A percentile compares a stretch with the other conserved stretches of the same genome.
Evolutionary conservation across 2,329 filamentous ascomycete species (phyloP).

Genomic region (Trichoderma hamatum): DNA sequence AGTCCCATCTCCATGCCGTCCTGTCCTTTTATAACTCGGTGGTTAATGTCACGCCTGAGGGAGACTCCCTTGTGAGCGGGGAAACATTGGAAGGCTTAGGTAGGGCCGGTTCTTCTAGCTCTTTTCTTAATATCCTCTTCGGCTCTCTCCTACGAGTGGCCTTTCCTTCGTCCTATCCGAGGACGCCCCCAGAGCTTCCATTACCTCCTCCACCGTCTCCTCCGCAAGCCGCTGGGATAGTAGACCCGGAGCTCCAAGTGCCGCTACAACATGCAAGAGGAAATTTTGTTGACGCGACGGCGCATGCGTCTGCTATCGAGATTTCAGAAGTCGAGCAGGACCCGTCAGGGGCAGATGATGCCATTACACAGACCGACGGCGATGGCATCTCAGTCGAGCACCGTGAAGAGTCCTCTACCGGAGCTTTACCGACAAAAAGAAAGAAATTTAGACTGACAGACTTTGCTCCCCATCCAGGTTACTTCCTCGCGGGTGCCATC

Average conservation of each 20-base stretch:
- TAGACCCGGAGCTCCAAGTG: slow-evolving; percentile 16
- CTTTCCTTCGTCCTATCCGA: slow-evolving; percentile 46
- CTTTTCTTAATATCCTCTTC: slow-evolving; percentile 71
- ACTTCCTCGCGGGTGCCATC: slow-evolving; percentile 93
- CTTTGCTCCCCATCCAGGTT: slow-evolving; percentile 87
- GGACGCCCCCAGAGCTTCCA: slow-evolving; percentile 22
- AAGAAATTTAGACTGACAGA: slow-evolving; percentile 62
- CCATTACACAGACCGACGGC: slow-evolving; percentile 35
- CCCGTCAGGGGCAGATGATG: slow-evolving; percentile 32
- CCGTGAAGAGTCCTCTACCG: slow-evolving; percentile 40
- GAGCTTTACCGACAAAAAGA: slow-evolving; percentile 39
- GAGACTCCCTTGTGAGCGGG: slow-evolving; percentile 89
- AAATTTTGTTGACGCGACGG: slow-evolving; percentile 28
- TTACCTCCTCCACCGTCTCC: slow-evolving; percentile 26
- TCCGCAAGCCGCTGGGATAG: slow-evolving; percentile 10
- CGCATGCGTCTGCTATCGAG: slow-evolving; percentile 32
- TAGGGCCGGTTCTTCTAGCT: slow-evolving; percentile 65
- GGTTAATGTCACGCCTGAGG: slow-evolving; percentile 87
- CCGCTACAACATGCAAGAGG: slow-evolving; percentile 26
- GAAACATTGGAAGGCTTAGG: slow-evolving; percentile 91
- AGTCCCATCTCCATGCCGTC: slow-evolving; percentile 76
- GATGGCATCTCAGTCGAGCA: slow-evolving; percentile 41
- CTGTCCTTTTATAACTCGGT: slow-evolving; percentile 90
- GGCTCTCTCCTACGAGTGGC: slow-evolving; percentile 74
- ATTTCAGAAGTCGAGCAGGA: slow-evolving; percentile 34